These are phyloP conservation scores for Stephania japonica DNA, from an alignment of 164 flowering plant species.

Conservation along the genomic window DNA sequence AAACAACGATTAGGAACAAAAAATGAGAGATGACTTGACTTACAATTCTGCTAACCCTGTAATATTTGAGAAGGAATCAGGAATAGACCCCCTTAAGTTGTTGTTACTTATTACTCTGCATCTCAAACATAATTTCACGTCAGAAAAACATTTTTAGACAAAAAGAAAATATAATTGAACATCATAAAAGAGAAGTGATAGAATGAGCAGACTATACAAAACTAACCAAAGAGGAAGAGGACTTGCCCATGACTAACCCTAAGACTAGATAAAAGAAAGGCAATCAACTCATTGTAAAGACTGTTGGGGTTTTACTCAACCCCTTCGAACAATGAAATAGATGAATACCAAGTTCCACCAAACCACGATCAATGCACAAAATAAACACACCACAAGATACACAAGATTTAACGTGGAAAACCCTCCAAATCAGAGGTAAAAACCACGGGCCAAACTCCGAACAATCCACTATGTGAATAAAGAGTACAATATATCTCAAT, in stretches of 20 bases:
- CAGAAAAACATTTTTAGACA: not conserved
- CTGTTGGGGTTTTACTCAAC: no score
- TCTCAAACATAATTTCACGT: not conserved
- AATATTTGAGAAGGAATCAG: conserved; percentile 37
- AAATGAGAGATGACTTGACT: conserved; percentile 14
- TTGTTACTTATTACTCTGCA: conserved; percentile 37
- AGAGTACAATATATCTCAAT: no score
- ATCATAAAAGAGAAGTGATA: not conserved
- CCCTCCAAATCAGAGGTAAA: no score
- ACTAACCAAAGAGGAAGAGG: not conserved
- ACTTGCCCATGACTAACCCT: no score
- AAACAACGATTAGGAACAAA: not conserved
- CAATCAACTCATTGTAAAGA: not conserved
- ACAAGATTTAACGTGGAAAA: no score
- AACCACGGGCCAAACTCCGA: no score
- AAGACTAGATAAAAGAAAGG: no score
- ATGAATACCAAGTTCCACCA: no score
- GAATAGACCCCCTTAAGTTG: conserved; percentile 38
- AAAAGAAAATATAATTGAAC: not conserved
- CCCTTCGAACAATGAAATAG: no score
- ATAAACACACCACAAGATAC: no score
- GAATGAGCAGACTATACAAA: not conserved
- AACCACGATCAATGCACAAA: no score
- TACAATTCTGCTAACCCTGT: conserved; percentile 34
- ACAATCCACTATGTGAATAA: no score